phyloP scores from a whole-genome alignment of 2,329 filamentous ascomycete species.

The Byssoonygena ceratinophila region DNA sequence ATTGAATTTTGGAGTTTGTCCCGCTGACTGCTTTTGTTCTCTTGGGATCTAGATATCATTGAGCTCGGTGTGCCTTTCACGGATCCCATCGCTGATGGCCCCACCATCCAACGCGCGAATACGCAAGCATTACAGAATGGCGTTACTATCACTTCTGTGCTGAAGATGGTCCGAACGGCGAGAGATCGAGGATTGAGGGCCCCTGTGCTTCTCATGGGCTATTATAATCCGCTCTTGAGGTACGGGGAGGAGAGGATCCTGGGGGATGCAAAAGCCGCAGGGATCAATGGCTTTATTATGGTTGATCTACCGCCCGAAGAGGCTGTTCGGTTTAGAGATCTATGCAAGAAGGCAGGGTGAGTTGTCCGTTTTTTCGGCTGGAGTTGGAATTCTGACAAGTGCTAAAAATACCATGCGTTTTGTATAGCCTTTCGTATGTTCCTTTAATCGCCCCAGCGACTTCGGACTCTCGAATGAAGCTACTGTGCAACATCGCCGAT shows the following conservation, averaged over 20 bases:
- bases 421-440: slow-evolving; percentile 72
- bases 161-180: slow-evolving; percentile 75
- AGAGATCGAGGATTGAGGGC: slow-evolving; percentile 64
- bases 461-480: slow-evolving; percentile 83
- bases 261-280: slow-evolving; percentile 68
- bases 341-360: slow-evolving; percentile 66
- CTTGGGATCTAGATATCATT: slow-evolving; percentile 59
- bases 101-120: slow-evolving; percentile 92
- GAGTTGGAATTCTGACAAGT: slow-evolving; percentile 1
- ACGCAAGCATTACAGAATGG: slow-evolving; percentile 81
- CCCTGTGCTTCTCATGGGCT: slow-evolving; percentile 91
- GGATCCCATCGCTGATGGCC: slow-evolving; percentile 94
- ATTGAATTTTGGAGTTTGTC: background rate
- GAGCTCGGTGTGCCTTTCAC: slow-evolving; percentile 95
- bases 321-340: slow-evolving; percentile 78
- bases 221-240: slow-evolving; percentile 91
- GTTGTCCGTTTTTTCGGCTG: slow-evolving; percentile 22
- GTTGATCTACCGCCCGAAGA: slow-evolving; percentile 94
- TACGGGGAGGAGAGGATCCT: slow-evolving; percentile 90
- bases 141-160: slow-evolving; percentile 66
- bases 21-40: background rate
- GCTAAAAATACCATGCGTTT: background rate
- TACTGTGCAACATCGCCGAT: slow-evolving; percentile 91
- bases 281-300: slow-evolving; percentile 93
- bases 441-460: slow-evolving; percentile 94